phyloP scores from a whole-genome alignment of 148 eudicot species.

The Amaranthus palmeri region DNA sequence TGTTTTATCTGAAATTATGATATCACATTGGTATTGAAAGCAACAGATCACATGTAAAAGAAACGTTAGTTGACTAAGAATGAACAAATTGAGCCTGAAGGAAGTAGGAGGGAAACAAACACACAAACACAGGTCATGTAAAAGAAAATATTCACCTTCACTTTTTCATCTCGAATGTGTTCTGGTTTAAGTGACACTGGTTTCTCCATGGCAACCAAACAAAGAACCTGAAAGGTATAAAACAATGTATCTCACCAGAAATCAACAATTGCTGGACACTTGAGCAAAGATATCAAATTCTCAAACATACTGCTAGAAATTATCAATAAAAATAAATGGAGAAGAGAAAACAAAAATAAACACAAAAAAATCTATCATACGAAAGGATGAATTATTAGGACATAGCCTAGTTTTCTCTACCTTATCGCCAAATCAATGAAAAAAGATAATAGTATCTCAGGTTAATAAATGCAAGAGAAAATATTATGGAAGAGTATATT shows the following conservation, averaged over 20 bases:
- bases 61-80: background rate
- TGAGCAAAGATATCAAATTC: background rate
- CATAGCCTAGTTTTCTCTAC: too few species aligned
- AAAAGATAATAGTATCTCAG: background rate
- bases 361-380: too few species aligned
- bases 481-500: background rate
- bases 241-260: background rate
- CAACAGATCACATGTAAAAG: background rate
- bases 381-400: too few species aligned
- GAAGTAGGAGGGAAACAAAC: background rate
- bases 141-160: conserved; percentile 49
- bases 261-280: background rate
- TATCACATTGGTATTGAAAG: background rate
- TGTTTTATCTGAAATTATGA: background rate
- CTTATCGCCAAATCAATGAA: background rate
- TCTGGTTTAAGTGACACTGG: conserved; percentile 88
- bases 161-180: conserved; percentile 96
- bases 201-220: conserved; percentile 97
- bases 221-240: conserved; percentile 64
- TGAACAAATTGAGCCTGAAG: background rate
- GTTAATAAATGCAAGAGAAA: conserved; percentile 5
- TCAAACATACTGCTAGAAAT: background rate
- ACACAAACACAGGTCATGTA: background rate
- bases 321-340: background rate
- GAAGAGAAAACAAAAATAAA: background rate